Conservation (phyloP, 2,329 filamentous ascomycete species). For the Pseudogymnoascus sp. region DNA sequence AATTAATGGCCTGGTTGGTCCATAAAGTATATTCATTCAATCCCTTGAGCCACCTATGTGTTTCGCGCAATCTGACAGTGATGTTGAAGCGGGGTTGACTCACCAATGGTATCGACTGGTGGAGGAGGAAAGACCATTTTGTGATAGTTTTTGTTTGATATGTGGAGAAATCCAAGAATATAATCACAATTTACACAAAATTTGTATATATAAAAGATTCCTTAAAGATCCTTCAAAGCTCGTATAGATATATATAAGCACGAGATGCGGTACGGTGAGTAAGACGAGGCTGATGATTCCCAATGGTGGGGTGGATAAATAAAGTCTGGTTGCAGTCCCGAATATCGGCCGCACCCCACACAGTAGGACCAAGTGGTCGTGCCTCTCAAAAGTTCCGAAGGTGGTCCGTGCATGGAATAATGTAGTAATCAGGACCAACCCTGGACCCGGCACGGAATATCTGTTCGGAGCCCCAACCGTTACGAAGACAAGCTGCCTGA, state of each 20-base stretch:
- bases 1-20: neutral
- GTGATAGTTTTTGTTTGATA: neutral
- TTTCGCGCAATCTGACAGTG: neutral
- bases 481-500: conserved; percentile 10
- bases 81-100: conserved; percentile 16
- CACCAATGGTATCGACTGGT: conserved; percentile 67
- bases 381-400: neutral
- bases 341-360: conserved; percentile 5
- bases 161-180: neutral
- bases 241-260: neutral
- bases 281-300: conserved; percentile 7
- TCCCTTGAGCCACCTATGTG: neutral
- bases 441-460: neutral
- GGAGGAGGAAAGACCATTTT: conserved; percentile 61
- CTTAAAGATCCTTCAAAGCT: neutral
- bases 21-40: neutral
- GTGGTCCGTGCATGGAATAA: neutral
- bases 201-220: neutral
- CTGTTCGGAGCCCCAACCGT: conserved; percentile 3
- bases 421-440: neutral
- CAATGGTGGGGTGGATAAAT: neutral
- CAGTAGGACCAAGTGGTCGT: neutral
- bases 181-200: neutral
- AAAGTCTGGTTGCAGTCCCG: conserved; percentile 5
- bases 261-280: neutral